Conservation (phyloP, 169 alveolate species). For the Theileria parva region DNA sequence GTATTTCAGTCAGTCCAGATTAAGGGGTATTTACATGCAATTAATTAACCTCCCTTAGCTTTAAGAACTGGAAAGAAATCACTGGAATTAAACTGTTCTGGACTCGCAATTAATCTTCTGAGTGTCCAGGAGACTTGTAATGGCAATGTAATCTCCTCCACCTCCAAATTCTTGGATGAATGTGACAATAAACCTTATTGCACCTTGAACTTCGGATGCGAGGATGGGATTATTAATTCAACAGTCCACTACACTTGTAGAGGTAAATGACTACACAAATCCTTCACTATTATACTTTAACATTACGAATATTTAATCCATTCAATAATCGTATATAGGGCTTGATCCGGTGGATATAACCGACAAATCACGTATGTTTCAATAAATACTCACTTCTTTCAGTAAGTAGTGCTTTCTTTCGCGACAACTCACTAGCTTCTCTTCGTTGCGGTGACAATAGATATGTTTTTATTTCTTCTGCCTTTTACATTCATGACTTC, state of each 20-base stretch:
- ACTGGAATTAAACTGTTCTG: conserved; percentile 1
- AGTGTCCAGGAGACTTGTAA: conserved; percentile 25
- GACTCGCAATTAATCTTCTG: neutral
- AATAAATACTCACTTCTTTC: neutral
- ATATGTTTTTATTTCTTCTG: conserved; percentile 8
- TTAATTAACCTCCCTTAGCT: neutral
- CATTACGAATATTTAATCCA: neutral
- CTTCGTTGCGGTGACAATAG: conserved; percentile 14
- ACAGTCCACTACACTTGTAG: conserved; percentile 31
- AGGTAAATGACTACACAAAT: conserved; percentile 16
- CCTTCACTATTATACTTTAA: neutral
- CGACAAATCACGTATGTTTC: conserved; percentile 10
- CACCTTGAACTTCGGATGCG: neutral
- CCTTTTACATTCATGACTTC: conserved; percentile 14
- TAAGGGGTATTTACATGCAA: neutral
- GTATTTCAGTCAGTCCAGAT: conserved; percentile 12
- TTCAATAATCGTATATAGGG: conserved; percentile 12
- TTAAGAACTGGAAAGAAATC: neutral
- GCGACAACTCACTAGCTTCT: conserved; percentile 21
- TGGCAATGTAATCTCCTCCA: conserved; percentile 1
- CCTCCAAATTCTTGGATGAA: neutral
- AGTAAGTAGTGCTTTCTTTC: conserved; percentile 7
- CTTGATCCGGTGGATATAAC: conserved; percentile 14
- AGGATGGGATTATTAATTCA: neutral
- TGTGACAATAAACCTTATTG: conserved; percentile 23